Base-by-base conservation (phyloP, 768 basidiomycete genomes). In the Trametes coccinea region DNA sequence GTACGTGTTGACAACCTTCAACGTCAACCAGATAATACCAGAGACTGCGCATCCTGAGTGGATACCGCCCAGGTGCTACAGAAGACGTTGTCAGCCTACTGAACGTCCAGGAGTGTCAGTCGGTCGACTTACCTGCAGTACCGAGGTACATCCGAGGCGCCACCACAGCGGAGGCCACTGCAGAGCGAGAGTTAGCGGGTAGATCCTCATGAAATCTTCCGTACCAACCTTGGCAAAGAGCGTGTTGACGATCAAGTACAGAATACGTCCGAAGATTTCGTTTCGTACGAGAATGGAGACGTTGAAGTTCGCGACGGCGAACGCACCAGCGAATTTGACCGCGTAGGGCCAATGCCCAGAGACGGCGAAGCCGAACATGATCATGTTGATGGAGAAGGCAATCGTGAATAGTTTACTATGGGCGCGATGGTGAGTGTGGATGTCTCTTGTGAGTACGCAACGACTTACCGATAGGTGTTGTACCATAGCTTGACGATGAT, bases 81-180 rank as follows among this genome's bases (percentile, higher is more conserved):
- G 3, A 10, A 9, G 9, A 34, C 1, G 40, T n/a, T 14, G 16
- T 49, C n/a, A 51, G 33, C n/a, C 6, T 22, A 49, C 39, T 17
- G 4, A 33, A 22, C 8, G 14, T 16, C 4, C 37, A 56, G 52
- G 37, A 53, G 53, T n/a, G 33, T 70, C 39, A 67, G 46, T 41
- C 31, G 1, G 44, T 14, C 22, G 1, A 45, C 65, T n/a, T 45
- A 69, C 86, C 79, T 88, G 87, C 43, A 90, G 79, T 9, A 86
- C 82, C 30, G 88, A 89, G 0, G 89, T 90, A 75, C 87, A 89
- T 31, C 82, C 86, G 17, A 90, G 77, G 60, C 89, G 81, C 74
- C 80, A 90, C 81, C 80, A 84, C 33, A 91, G 77, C 22, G 89
- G 89, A 1, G 89, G 74, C 89, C 89, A 90, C 85, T 89, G 67